A percentile compares a stretch with the other conserved stretches of the same genome.
These are phyloP conservation scores for Boletus fagicola DNA, from an alignment of 768 basidiomycete species.

Conservation along the genomic window DNA sequence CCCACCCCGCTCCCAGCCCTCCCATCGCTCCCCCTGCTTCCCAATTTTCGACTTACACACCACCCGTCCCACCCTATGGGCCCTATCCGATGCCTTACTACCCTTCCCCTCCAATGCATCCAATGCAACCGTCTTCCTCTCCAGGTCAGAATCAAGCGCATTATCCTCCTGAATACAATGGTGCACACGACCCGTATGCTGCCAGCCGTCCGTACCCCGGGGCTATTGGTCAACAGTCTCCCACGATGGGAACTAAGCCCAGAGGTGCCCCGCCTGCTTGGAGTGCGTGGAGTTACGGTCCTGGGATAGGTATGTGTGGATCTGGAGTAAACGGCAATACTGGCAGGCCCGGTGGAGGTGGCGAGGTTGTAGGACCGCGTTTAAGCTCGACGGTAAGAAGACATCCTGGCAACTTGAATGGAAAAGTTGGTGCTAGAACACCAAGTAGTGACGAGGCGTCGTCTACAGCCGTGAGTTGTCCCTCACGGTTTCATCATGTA, in stretches of 20 bases:
- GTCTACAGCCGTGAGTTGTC: conserved; percentile 66
- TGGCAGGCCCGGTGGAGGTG: conserved; percentile 28
- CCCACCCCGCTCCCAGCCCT: conserved; percentile 33
- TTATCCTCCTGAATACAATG: conserved; percentile 32
- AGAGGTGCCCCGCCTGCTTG: conserved; percentile 43
- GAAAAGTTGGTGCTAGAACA: conserved; percentile 55
- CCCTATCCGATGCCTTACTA: conserved; percentile 36
- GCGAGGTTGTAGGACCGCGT: conserved; percentile 63
- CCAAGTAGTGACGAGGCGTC: conserved; percentile 72
- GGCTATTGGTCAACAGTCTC: conserved; percentile 31
- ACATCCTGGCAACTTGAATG: conserved; percentile 47
- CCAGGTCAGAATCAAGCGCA: conserved; percentile 27
- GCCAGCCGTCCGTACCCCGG: conserved; percentile 29
- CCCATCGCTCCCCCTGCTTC: conserved; percentile 32
- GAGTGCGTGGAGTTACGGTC: conserved; percentile 69
- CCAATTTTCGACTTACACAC: conserved; percentile 34
- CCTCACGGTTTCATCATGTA: background rate
- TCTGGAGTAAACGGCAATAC: conserved; percentile 32
- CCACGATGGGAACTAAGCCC: conserved; percentile 25
- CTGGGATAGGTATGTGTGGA: conserved; percentile 54
- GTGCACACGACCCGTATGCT: conserved; percentile 25
- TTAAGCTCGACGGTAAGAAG: conserved; percentile 52
- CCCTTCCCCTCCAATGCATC: conserved; percentile 31
- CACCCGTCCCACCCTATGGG: conserved; percentile 32
- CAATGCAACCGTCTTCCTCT: conserved; percentile 27